These are phyloP conservation scores for Mucor indicus DNA, from an alignment of 371 early-diverging fungal species.

Conservation along the genomic window DNA sequence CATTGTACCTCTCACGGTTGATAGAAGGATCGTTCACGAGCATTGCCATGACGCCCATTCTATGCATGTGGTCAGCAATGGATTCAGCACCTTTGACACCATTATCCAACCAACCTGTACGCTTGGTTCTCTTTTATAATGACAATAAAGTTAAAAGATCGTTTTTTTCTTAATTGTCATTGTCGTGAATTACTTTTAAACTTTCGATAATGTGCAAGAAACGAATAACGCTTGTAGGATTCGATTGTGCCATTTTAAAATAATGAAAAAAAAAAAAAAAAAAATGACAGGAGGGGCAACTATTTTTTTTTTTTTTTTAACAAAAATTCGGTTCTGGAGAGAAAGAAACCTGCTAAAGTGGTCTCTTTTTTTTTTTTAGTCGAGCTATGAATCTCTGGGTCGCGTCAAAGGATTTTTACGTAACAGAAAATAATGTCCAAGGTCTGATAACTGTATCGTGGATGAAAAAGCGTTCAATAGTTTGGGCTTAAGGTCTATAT, in stretches of 20 bases:
- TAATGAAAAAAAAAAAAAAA: neutral
- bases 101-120: conserved; percentile 89
- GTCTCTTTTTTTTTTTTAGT: conserved; percentile 1
- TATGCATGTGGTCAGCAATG: conserved; percentile 93
- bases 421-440: too few species aligned
- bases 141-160: neutral
- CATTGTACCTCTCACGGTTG: conserved; percentile 44
- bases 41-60: conserved; percentile 87
- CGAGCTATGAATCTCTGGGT: too few species aligned
- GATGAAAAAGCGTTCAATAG: too few species aligned
- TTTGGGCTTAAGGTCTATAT: too few species aligned
- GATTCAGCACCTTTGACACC: conserved; percentile 74
- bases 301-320: too few species aligned
- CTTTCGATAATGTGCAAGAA: conserved; percentile 67
- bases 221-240: conserved; percentile 42
- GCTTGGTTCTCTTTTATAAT: conserved; percentile 78
- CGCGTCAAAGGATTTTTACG: too few species aligned
- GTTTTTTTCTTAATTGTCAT: neutral
- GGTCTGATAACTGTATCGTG: too few species aligned
- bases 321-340: too few species aligned
- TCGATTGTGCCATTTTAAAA: conserved; percentile 17
- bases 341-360: too few species aligned
- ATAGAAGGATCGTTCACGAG: conserved; percentile 68
- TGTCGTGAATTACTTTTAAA: conserved; percentile 51
- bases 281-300: neutral